Conservation (phyloP, 805 yeast genomes). For the Cyberlindnera xishuangbannaensis region DNA sequence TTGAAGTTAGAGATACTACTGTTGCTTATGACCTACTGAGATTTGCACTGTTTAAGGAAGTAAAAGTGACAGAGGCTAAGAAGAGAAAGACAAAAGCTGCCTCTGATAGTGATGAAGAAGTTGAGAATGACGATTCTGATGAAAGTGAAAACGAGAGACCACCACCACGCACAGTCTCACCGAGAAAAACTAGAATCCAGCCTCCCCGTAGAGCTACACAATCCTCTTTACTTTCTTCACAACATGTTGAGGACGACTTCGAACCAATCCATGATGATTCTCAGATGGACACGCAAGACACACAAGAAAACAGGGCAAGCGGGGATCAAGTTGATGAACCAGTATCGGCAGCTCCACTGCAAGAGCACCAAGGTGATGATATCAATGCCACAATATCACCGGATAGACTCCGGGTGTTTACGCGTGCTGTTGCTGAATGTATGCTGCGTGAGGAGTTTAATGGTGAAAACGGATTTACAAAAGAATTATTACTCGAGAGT, state of each 20-base stretch:
- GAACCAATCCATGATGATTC: slow-evolving; percentile 7
- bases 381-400: slow-evolving; percentile 10
- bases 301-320: slow-evolving; percentile 7
- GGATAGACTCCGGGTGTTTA: slow-evolving; percentile 13
- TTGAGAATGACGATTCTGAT: slow-evolving; percentile 4
- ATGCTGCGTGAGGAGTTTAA: slow-evolving; percentile 12
- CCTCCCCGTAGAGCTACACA: not conserved
- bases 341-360: slow-evolving; percentile 2
- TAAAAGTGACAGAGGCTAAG: slow-evolving; percentile 30
- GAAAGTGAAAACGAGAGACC: slow-evolving; percentile 1
- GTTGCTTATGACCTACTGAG: slow-evolving; percentile 83
- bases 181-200: not conserved
- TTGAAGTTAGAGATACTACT: slow-evolving; percentile 72
- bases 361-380: slow-evolving; percentile 3
- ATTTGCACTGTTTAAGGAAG: slow-evolving; percentile 81
- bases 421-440: slow-evolving; percentile 8
- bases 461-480: slow-evolving; percentile 29
- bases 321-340: not conserved
- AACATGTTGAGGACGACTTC: slow-evolving; percentile 11
- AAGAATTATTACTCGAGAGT: slow-evolving; percentile 26
- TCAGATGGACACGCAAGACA: slow-evolving; percentile 10
- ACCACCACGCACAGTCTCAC: not conserved
- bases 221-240: too few species aligned
- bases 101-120: not conserved
- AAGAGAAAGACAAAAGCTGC: slow-evolving; percentile 31